phyloP scores from a whole-genome alignment of 768 basidiomycete genomes.

The Krasilnikovozyma curviuscula region DNA sequence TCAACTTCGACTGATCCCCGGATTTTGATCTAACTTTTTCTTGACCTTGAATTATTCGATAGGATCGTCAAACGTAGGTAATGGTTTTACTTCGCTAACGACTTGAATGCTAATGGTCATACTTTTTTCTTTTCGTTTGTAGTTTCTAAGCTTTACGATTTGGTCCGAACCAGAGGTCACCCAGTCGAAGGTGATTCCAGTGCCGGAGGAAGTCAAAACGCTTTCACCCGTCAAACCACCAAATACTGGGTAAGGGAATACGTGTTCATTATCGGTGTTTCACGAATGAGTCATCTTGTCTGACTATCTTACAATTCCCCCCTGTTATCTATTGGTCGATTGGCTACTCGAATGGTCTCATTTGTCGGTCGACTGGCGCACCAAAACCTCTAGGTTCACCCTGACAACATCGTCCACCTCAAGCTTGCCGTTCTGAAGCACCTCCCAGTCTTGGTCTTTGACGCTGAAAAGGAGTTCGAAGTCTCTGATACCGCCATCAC shows the following conservation, averaged over 20 bases:
- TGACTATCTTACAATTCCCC: too few relatives aligned
- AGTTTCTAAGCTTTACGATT: slow-evolving; percentile 85
- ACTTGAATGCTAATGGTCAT: slow-evolving; percentile 34
- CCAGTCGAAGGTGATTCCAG: slow-evolving; percentile 82
- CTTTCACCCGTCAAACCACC: slow-evolving; percentile 94
- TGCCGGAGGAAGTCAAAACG: slow-evolving; percentile 87
- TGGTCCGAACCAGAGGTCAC: slow-evolving; percentile 85
- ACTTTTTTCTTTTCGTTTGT: slow-evolving; percentile 84
- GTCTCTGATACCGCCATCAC: slow-evolving; percentile 54
- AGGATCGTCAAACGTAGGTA: too few relatives aligned
- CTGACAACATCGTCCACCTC: slow-evolving; percentile 79
- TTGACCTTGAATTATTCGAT: too few relatives aligned
- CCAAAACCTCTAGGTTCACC: slow-evolving; percentile 39
- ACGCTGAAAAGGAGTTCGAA: slow-evolving; percentile 81
- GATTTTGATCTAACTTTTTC: too few relatives aligned
- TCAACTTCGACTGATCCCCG: too few relatives aligned
- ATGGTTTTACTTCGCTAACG: too few relatives aligned
- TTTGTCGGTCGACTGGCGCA: neutral
- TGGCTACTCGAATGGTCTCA: neutral
- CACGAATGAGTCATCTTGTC: too few relatives aligned
- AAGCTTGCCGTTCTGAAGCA: slow-evolving; percentile 84
- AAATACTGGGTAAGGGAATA: slow-evolving; percentile 71
- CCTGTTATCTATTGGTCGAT: too few relatives aligned
- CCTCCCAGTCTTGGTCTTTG: slow-evolving; percentile 86
- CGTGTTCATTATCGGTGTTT: too few relatives aligned